A percentile compares a stretch with the other conserved stretches of the same genome.
Evolutionary conservation across 352 stramenopile species (phyloP).

Genomic region (Phytopythium helicoides): DNA sequence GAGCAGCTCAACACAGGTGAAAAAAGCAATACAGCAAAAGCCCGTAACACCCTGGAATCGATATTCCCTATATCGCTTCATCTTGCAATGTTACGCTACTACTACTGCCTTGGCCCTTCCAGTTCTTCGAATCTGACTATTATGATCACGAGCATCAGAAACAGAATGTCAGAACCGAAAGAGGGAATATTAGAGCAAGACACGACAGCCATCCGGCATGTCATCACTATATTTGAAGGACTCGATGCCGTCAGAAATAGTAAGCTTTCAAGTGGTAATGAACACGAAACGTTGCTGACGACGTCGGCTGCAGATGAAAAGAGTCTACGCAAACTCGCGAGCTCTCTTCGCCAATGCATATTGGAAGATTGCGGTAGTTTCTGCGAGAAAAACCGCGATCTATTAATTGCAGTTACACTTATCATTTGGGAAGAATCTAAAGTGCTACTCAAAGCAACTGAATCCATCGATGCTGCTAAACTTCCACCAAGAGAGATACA

Average conservation of each 20-base stretch:
- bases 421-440: conserved; percentile 37
- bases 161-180: not conserved
- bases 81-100: conserved; percentile 19
- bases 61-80: conserved; percentile 37
- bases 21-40: not conserved
- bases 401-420: conserved; percentile 29
- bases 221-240: not conserved
- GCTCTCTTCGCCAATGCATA: conserved; percentile 24
- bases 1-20: conserved; percentile 4
- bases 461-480: conserved; percentile 15
- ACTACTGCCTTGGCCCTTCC: conserved; percentile 21
- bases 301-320: too few species aligned
- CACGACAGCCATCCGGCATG: not conserved
- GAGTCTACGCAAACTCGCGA: conserved; percentile 7
- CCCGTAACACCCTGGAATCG: not conserved
- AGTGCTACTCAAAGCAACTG: conserved; percentile 31
- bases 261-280: not conserved
- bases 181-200: conserved; percentile 2
- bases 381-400: conserved; percentile 22
- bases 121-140: not conserved
- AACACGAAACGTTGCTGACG: too few species aligned
- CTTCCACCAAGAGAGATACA: conserved; percentile 15
- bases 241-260: not conserved
- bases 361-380: conserved; percentile 18
- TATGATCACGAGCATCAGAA: not conserved